Evolutionary conservation across 805 yeast species (phyloP).

Genomic region (Helenozyma baotianmanensis): DNA sequence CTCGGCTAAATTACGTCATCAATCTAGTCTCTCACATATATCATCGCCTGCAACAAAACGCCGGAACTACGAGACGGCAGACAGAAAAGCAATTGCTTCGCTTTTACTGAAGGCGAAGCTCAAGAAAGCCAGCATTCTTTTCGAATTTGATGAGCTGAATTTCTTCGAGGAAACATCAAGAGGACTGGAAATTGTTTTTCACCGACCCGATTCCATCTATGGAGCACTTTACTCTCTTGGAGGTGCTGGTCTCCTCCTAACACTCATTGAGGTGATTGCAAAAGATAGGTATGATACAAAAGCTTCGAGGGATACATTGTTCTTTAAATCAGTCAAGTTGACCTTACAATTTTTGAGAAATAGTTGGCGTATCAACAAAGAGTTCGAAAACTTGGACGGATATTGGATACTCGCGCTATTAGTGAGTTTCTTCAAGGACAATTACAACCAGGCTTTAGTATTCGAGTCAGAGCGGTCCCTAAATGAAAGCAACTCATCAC

Average conservation of each 20-base stretch:
- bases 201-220: slow-evolving; percentile 24
- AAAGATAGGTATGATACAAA: slow-evolving; percentile 20
- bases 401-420: slow-evolving; percentile 55
- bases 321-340: slow-evolving; percentile 33
- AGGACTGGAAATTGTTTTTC: slow-evolving; percentile 13
- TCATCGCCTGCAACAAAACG: neutral
- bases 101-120: slow-evolving; percentile 3
- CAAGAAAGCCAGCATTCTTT: slow-evolving; percentile 9
- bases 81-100: slow-evolving; percentile 2
- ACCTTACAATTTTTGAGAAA: slow-evolving; percentile 42
- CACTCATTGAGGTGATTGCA: slow-evolving; percentile 42
- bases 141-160: slow-evolving; percentile 9
- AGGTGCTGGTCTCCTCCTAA: slow-evolving; percentile 45
- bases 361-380: slow-evolving; percentile 49
- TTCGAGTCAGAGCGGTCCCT: neutral
- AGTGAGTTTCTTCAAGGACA: slow-evolving; percentile 41
- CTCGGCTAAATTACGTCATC: neutral
- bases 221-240: slow-evolving; percentile 43
- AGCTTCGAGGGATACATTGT: slow-evolving; percentile 15
- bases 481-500: too few relatives aligned
- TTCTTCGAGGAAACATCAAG: slow-evolving; percentile 9
- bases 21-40: neutral
- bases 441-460: slow-evolving; percentile 10
- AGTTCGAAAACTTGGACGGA: slow-evolving; percentile 57
- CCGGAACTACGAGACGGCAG: neutral